Base-by-base conservation (phyloP, 768 basidiomycete genomes). In the Sporobolomyces roseus region DNA sequence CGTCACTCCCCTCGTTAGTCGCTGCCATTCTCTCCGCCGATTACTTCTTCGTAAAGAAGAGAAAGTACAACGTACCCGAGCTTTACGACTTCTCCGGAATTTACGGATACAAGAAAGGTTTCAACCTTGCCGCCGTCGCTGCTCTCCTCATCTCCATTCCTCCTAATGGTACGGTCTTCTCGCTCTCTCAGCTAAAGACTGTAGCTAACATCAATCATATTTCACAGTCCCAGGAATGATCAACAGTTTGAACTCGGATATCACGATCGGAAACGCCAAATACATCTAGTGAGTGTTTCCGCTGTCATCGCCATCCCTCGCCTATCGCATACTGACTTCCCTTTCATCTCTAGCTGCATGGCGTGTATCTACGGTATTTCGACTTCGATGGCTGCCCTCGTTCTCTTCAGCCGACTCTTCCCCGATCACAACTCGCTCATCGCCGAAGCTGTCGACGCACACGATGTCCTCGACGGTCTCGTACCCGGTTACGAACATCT, bases 71-170 rank as follows among this genome's bases (percentile, higher is more conserved):
- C 72, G 88, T 93, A 1, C 88, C 89, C 4, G 85, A 88, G 4
- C 87, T 93, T 83, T 94, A 93, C 75, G 83, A 85, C 72, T 89
- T 88, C 13, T 80, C 85, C 46, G 90, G 90, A 1, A 52, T 45
- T 29, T 49, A 50, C 29, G 32, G 54, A 27, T 68, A 63, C 62
- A 55, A 41, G 14, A 16, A 48, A 16, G 69, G 69, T 1, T 61
- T 61, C 69, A 93, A 93, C 78, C 91, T 90, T 88, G 82, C 90
- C 30, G 90, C 90, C 2, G 82, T 84, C 4, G 82, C 84, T 2
- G 85, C 90, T 0, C 78, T 91, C 16, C 75, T 91, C 27, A 77
- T 85, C 61, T 85, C 88, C 6, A 85, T 90, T 0, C 81, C 85
- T 1, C 88, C 88, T 5, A 86, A 83, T 65, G 75, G n/a, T n/a